Evolutionary conservation across 768 basidiomycete genomes (phyloP).

Genomic region (Epithele typhae): DNA sequence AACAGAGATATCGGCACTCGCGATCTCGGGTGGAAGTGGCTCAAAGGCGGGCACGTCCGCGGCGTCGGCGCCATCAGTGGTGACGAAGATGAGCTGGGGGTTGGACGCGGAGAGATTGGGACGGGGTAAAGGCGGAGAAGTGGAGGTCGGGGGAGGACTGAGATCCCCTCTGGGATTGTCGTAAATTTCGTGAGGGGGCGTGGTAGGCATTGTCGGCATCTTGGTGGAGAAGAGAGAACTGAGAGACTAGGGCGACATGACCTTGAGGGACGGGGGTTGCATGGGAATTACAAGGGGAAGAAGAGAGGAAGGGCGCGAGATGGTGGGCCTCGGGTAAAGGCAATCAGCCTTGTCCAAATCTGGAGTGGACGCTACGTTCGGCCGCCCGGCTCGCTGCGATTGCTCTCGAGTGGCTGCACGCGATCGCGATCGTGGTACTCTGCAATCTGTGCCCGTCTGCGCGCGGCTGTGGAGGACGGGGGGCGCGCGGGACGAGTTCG

Average conservation of each 20-base stretch:
- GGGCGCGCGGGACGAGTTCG: too few species aligned
- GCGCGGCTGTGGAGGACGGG: too few species aligned
- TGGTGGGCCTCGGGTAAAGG: slow-evolving; percentile 9
- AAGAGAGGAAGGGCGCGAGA: slow-evolving; percentile 9
- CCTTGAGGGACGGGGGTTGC: slow-evolving; percentile 8
- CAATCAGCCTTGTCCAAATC: slow-evolving; percentile 12
- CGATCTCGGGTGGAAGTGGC: slow-evolving; percentile 26
- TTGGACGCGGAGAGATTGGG: slow-evolving; percentile 4
- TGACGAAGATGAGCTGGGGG: slow-evolving; percentile 1
- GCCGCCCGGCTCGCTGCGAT: too few species aligned
- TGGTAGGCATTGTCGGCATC: slow-evolving; percentile 11
- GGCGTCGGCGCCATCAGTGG: slow-evolving; percentile 2
- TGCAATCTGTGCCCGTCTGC: too few species aligned
- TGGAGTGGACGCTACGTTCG: too few species aligned
- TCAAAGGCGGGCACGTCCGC: slow-evolving; percentile 1
- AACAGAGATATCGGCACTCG: slow-evolving; percentile 29
- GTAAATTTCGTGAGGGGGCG: slow-evolving; percentile 13
- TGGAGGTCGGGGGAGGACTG: slow-evolving; percentile 2
- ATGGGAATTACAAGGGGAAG: slow-evolving; percentile 13
- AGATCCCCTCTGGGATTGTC: slow-evolving; percentile 3
- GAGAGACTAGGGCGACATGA: slow-evolving; percentile 10
- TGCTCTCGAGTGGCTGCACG: too few species aligned
- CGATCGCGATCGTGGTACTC: too few species aligned
- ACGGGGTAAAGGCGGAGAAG: slow-evolving; percentile 10
- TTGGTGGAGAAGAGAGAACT: background rate